phyloP scores from a whole-genome alignment of 2,329 filamentous ascomycete species.

The Phyllosticta ampelicida region DNA sequence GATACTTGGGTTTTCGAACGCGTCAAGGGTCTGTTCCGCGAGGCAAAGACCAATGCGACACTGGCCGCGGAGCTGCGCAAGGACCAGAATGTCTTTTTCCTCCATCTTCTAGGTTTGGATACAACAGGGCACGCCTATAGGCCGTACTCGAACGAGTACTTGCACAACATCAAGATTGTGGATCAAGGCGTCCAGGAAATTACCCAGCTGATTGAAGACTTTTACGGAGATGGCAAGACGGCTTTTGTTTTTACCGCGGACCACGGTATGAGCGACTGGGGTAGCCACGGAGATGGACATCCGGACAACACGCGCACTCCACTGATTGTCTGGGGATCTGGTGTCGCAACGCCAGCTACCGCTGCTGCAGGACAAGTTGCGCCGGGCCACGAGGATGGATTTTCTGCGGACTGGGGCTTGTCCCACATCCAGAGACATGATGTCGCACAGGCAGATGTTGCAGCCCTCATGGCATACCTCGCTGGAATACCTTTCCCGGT shows the following conservation, averaged over 20 bases:
- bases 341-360: constrained; percentile 62
- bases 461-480: constrained; percentile 90
- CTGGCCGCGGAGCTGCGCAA: constrained; percentile 62
- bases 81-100: constrained; percentile 87
- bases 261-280: constrained; percentile 98
- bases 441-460: constrained; percentile 87
- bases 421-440: constrained; percentile 76
- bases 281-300: constrained; percentile 96
- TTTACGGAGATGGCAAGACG: constrained; percentile 73
- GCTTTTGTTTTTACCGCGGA: constrained; percentile 96
- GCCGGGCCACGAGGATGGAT: constrained; percentile 74
- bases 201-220: constrained; percentile 67
- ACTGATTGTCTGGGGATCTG: constrained; percentile 85
- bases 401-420: constrained; percentile 81
- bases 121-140: constrained; percentile 78
- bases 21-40: constrained; percentile 75
- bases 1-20: constrained; percentile 95
- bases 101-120: constrained; percentile 86
- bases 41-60: constrained; percentile 66
- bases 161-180: constrained; percentile 89
- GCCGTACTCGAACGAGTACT: constrained; percentile 90
- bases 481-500: constrained; percentile 82
- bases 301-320: constrained; percentile 95
- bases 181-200: constrained; percentile 84
- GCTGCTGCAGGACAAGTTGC: constrained; percentile 45